A percentile compares a stretch with the other conserved stretches of the same genome.
phyloP scores from a whole-genome alignment of 352 stramenopile species.

The Pythium dissotocum region DNA sequence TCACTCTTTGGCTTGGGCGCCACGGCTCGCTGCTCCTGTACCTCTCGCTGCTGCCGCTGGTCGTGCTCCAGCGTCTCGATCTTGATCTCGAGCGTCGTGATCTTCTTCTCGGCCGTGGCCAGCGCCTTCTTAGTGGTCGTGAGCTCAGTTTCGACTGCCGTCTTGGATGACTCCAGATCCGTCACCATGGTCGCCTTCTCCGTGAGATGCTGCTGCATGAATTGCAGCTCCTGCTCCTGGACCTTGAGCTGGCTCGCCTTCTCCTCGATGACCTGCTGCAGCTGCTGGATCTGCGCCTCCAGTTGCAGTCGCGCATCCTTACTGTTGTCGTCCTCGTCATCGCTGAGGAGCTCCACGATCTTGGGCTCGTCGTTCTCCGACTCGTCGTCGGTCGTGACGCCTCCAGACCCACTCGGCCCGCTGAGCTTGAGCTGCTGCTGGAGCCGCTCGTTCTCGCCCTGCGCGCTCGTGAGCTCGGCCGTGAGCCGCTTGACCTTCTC shows the following conservation, averaged over 20 bases:
- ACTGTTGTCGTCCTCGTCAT: slow-evolving; percentile 23
- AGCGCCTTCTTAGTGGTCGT: slow-evolving; percentile 30
- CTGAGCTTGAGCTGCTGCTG: slow-evolving; percentile 36
- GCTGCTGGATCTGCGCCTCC: slow-evolving; percentile 28
- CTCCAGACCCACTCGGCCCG: slow-evolving; percentile 6
- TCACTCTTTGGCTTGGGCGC: slow-evolving; percentile 28
- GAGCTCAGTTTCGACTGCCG: slow-evolving; percentile 30
- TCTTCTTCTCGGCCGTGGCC: slow-evolving; percentile 34
- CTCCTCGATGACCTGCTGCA: slow-evolving; percentile 25
- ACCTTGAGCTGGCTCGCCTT: slow-evolving; percentile 24
- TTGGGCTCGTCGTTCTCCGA: slow-evolving; percentile 20
- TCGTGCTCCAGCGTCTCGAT: slow-evolving; percentile 35
- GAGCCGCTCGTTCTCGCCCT: slow-evolving; percentile 55
- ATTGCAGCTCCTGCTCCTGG: slow-evolving; percentile 35
- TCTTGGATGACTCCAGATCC: slow-evolving; percentile 19
- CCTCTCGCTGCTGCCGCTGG: slow-evolving; percentile 17
- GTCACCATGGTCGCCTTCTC: slow-evolving; percentile 23
- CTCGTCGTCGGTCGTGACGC: not conserved
- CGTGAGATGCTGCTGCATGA: slow-evolving; percentile 28
- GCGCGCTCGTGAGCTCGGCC: slow-evolving; percentile 40
- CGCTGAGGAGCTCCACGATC: slow-evolving; percentile 26
- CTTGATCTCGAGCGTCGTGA: slow-evolving; percentile 46
- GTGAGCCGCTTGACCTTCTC: slow-evolving; percentile 69
- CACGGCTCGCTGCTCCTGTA: slow-evolving; percentile 30
- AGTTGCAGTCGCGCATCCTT: slow-evolving; percentile 31